Conservation (phyloP, 345 rosid genomes). For the Dovyalis caffra region DNA sequence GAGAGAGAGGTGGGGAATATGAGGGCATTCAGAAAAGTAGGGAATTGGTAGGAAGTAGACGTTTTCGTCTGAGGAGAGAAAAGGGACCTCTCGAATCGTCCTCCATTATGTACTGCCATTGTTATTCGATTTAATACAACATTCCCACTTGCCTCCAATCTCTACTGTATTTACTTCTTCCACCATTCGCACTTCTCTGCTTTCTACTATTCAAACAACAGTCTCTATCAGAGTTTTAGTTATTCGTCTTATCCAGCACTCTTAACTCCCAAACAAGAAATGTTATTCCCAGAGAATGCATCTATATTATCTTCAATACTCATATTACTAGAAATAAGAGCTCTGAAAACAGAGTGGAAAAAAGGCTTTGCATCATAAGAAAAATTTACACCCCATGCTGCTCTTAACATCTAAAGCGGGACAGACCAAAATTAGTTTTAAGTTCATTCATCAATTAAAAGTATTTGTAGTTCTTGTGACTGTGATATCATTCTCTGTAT, state of each 20-base stretch:
- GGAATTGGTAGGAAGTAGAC: too few relatives aligned
- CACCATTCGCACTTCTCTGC: too few relatives aligned
- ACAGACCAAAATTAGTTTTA: not conserved
- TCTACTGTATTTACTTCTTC: too few relatives aligned
- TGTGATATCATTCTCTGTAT: not conserved
- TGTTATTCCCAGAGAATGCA: not conserved
- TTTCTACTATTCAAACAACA: too few relatives aligned
- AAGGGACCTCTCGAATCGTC: too few relatives aligned
- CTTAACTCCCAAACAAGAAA: not conserved
- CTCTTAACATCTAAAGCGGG: not conserved
- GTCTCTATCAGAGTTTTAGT: too few relatives aligned
- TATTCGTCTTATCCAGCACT: not conserved
- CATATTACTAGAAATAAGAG: not conserved
- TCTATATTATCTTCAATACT: not conserved
- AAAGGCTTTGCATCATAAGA: not conserved
- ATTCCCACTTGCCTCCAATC: too few relatives aligned
- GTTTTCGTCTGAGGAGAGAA: too few relatives aligned
- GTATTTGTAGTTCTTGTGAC: not conserved
- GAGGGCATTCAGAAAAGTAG: too few relatives aligned
- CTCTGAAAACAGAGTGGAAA: not conserved
- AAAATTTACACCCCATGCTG: not conserved
- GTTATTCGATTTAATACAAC: too few relatives aligned
- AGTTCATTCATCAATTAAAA: not conserved
- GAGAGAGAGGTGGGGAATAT: too few relatives aligned
- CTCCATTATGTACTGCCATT: too few relatives aligned